Evolutionary conservation across 2,329 filamentous ascomycete species (phyloP).

Genomic region (Fusarium transvaalense): DNA sequence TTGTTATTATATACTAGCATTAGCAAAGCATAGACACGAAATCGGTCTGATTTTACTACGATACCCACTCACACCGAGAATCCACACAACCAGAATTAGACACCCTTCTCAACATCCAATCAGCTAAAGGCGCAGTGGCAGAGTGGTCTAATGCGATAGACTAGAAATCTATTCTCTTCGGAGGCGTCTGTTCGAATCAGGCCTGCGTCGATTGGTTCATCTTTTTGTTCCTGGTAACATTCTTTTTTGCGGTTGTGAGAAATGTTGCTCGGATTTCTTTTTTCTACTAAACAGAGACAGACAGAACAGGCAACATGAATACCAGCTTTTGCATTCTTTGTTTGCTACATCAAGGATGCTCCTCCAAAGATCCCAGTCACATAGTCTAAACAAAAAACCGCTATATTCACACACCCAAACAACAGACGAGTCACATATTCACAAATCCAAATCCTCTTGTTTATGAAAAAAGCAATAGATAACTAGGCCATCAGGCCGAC

Average conservation of each 20-base stretch:
- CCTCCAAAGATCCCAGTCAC: background rate
- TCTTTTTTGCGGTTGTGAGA: background rate
- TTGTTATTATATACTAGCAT: slow-evolving; percentile 14
- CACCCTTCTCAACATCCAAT: slow-evolving; percentile 5
- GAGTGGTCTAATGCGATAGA: slow-evolving; percentile 44
- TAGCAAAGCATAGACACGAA: background rate
- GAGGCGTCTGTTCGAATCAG: slow-evolving; percentile 44
- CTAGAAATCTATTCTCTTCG: slow-evolving; percentile 44
- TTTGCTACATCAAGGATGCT: too few species aligned
- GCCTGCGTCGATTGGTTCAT: slow-evolving; percentile 36
- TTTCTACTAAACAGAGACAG: too few species aligned
- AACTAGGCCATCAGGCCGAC: background rate
- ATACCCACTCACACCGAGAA: slow-evolving; percentile 7
- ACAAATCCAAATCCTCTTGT: background rate
- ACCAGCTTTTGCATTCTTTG: background rate
- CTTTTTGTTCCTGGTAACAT: background rate
- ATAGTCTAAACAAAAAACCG: background rate
- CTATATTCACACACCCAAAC: background rate
- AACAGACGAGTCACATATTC: background rate
- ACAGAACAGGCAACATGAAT: background rate
- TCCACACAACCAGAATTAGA: slow-evolving; percentile 4
- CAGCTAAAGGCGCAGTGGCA: slow-evolving; percentile 41
- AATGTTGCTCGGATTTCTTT: background rate
- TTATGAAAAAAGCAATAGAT: slow-evolving; percentile 10
- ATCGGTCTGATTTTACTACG: background rate